These are phyloP conservation scores for Taiozyma sp. DNA, from an alignment of 1,139 yeast genomes.

Conservation along the genomic window DNA sequence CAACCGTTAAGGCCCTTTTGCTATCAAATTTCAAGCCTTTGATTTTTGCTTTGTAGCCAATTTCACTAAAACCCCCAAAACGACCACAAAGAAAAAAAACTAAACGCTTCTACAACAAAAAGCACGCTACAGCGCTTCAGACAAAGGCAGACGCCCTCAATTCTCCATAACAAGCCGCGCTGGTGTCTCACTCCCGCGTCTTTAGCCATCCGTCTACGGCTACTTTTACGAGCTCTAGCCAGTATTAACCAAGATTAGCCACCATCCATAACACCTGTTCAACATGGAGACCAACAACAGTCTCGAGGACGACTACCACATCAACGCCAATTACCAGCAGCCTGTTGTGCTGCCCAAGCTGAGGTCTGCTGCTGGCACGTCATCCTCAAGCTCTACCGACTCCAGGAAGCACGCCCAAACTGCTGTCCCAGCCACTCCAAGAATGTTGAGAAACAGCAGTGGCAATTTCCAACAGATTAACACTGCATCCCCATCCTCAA, in stretches of 20 bases:
- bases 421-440: slow-evolving; percentile 69
- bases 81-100: background rate
- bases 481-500: background rate
- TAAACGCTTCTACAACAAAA: background rate
- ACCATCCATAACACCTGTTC: background rate
- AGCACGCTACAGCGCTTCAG: background rate
- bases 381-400: slow-evolving; percentile 6
- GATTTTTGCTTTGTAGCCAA: background rate
- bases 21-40: background rate
- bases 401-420: slow-evolving; percentile 20
- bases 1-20: background rate
- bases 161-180: background rate
- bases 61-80: background rate
- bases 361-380: slow-evolving; percentile 13
- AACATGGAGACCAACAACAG: slow-evolving; percentile 7
- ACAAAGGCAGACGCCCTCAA: background rate
- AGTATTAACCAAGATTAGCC: background rate
- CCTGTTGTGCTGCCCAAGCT: slow-evolving; percentile 20
- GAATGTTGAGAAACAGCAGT: slow-evolving; percentile 58
- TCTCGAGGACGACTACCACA: slow-evolving; percentile 23
- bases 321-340: slow-evolving; percentile 20
- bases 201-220: background rate
- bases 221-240: background rate
- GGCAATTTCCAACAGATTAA: slow-evolving; percentile 29
- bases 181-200: background rate